Base-by-base conservation (phyloP, 2,329 filamentous ascomycete genomes). In the Colletotrichum destructivum region DNA sequence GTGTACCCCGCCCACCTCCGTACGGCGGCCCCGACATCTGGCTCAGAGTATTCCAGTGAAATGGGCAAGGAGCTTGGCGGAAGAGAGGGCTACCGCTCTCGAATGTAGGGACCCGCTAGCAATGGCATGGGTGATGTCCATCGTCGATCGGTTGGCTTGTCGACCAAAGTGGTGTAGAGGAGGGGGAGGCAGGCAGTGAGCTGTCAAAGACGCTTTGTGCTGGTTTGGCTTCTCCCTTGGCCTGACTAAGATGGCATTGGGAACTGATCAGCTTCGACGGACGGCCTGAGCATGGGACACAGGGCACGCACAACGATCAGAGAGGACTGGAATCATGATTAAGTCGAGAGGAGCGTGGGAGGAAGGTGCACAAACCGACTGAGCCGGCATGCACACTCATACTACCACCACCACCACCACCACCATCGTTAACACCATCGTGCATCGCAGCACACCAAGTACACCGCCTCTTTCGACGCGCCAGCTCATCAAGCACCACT, bases 391-490 rank as follows among this genome's bases (percentile, higher is more conserved):
- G 31, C 31, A 38, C 35, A 11, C 35, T 38, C 35, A 38, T 11
- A 38, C 8, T 9, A 35, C 31, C 31, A 35, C 31, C 31, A 35
- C 35, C 35, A 35, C 35, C 26, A 35, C 52, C 16, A 18, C 52
- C 51, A 11, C 26, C 16, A 18, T 6, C 51, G 26, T 35, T 1
- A 35, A 35, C 8, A 35, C 31, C 26, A 12, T 18, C 6, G 9
- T 23, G 15, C 26, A 35, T 15, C 51, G 35, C 51, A 18, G 26
- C 51, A 11, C 52, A 56, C 52, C 31, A 12, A 13, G 7, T 51
- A 51, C 59, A 51, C 59, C 59, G 59, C 59, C 59, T 51, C 46
- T 62, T 51, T 21, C 35, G 26, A 46, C 12, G n/a, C 42, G 21
- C 16, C 42, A 46, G 57, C 15, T 60, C 40, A 44, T 57, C 23